phyloP scores from a whole-genome alignment of 148 eudicot genomes.

The Vaccinium myrtillus region DNA sequence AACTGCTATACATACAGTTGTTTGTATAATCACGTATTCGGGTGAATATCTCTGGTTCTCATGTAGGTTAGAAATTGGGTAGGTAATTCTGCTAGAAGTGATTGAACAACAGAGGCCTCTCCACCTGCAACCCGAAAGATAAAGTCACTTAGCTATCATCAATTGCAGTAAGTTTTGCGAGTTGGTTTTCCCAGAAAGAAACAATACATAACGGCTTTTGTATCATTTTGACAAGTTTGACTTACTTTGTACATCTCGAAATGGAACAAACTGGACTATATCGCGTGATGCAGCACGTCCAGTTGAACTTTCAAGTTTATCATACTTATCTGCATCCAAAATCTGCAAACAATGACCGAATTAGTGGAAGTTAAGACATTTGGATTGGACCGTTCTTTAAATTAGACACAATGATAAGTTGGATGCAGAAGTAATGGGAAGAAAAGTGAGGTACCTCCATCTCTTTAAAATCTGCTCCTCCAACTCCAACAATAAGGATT shows the following conservation, averaged over 20 bases:
- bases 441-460: conserved; percentile 71
- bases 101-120: conserved; percentile 74
- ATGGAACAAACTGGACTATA: conserved; percentile 94
- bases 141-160: not conserved
- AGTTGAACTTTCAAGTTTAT: conserved; percentile 79
- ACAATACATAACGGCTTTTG: no score
- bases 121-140: conserved; percentile 59
- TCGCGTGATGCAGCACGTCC: conserved; percentile 92
- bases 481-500: conserved; percentile 96
- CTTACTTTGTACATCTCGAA: conserved; percentile 87
- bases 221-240: not conserved
- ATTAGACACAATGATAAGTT: not conserved
- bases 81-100: conserved; percentile 90
- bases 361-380: not conserved
- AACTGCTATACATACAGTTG: conserved; percentile 34
- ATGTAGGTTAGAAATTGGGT: conserved; percentile 84
- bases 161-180: not conserved
- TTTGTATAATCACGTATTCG: conserved; percentile 35
- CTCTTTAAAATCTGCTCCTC: conserved; percentile 96
- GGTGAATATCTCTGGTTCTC: conserved; percentile 70
- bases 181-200: not conserved
- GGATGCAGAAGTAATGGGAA: conserved; percentile 7
- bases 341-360: conserved; percentile 40
- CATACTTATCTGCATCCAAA: conserved; percentile 85
- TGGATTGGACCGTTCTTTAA: not conserved